phyloP scores from a whole-genome alignment of 1,284 basidiomycete genomes.

The Cutaneotrichosporon spelunceum region DNA sequence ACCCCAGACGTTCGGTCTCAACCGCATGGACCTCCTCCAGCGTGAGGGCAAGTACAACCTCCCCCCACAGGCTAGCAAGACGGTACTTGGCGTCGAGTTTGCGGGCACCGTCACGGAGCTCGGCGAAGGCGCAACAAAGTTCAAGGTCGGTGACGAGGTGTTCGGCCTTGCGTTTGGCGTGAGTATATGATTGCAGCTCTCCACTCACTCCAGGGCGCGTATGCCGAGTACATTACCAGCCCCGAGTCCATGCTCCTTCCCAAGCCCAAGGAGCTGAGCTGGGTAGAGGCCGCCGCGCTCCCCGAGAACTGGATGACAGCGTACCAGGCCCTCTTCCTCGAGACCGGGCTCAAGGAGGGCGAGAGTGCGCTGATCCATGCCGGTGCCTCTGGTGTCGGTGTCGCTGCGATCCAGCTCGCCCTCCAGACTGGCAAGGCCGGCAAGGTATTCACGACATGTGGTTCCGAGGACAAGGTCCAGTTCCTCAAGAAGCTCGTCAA shows the following conservation, averaged over 20 bases:
- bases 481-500: constrained; percentile 60
- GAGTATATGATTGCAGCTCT: constrained; percentile 30
- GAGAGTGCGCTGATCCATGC: constrained; percentile 84
- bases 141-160: constrained; percentile 77
- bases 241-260: constrained; percentile 65
- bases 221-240: constrained; percentile 80
- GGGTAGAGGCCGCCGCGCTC: constrained; percentile 78
- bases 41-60: constrained; percentile 69
- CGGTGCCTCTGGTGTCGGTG: constrained; percentile 83
- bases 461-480: constrained; percentile 75
- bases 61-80: constrained; percentile 68
- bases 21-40: constrained; percentile 81
- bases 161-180: constrained; percentile 73
- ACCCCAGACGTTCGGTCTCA: constrained; percentile 71
- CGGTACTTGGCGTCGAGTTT: constrained; percentile 88
- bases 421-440: constrained; percentile 51
- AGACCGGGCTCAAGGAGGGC: constrained; percentile 65
- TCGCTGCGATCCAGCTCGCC: constrained; percentile 87
- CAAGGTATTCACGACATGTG: constrained; percentile 78
- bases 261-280: constrained; percentile 73
- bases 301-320: constrained; percentile 86
- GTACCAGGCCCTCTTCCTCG: constrained; percentile 73
- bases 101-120: constrained; percentile 66
- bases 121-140: constrained; percentile 58
- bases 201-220: constrained; percentile 67